Percentiles rank a stretch among this genome's conserved stretches.
These are phyloP conservation scores for Auriscalpium microsporum DNA, from an alignment of 768 basidiomycete species.

Conservation along the genomic window DNA sequence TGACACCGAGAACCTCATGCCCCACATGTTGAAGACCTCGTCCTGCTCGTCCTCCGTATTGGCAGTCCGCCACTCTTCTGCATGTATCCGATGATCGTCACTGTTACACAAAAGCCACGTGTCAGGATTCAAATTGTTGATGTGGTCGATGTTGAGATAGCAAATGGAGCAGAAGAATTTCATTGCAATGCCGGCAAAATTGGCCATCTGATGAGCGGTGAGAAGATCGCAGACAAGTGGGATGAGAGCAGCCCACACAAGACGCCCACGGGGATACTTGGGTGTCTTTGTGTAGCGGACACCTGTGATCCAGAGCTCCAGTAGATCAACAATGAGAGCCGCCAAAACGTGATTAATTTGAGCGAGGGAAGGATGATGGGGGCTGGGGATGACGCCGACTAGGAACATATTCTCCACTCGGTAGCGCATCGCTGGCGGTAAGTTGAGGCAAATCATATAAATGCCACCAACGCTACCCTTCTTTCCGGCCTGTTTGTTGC, in stretches of 20 bases:
- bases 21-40: slow-evolving; percentile 11
- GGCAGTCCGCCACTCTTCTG: slow-evolving; percentile 16
- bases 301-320: slow-evolving; percentile 26
- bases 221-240: slow-evolving; percentile 1
- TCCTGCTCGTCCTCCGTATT: slow-evolving; percentile 1
- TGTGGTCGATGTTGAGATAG: background rate
- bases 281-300: slow-evolving; percentile 21
- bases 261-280: background rate
- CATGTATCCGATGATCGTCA: slow-evolving; percentile 3
- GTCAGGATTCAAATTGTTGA: background rate
- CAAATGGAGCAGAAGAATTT: background rate
- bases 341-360: slow-evolving; percentile 31
- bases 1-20: slow-evolving; percentile 22
- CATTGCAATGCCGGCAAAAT: background rate
- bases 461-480: slow-evolving; percentile 20
- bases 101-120: background rate
- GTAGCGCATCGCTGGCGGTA: slow-evolving; percentile 28
- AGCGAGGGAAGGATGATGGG: slow-evolving; percentile 24
- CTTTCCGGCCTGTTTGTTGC: slow-evolving; percentile 23
- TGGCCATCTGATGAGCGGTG: background rate
- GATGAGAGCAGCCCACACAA: background rate
- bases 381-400: slow-evolving; percentile 34
- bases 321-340: slow-evolving; percentile 30
- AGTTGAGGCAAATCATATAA: slow-evolving; percentile 28
- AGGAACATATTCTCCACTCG: slow-evolving; percentile 34